Conservation (phyloP, 148 eudicot genomes). For the Camellia japonica region DNA sequence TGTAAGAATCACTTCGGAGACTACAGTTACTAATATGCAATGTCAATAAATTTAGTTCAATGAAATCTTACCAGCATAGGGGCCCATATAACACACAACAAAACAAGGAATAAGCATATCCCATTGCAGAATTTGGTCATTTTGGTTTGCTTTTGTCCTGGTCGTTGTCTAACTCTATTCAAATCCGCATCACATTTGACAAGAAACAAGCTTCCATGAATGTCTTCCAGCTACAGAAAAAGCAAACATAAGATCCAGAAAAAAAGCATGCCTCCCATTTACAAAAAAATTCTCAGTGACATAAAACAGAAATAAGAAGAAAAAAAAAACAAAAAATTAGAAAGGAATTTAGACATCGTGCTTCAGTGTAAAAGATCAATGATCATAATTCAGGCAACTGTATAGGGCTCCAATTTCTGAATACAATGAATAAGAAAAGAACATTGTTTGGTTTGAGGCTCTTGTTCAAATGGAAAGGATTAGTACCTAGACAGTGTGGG, state of each 20-base stretch:
- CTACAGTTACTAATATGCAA: background rate
- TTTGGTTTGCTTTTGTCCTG: constrained; percentile 29
- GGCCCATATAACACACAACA: constrained; percentile 28
- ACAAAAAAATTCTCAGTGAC: background rate
- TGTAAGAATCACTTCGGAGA: background rate
- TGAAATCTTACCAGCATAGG: constrained; percentile 30
- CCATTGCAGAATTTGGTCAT: constrained; percentile 34
- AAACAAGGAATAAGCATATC: constrained; percentile 25
- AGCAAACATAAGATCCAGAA: constrained; percentile 6
- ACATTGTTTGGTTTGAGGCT: too few relatives aligned
- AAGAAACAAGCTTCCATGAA: constrained; percentile 29
- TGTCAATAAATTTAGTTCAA: background rate
- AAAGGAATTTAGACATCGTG: too few relatives aligned
- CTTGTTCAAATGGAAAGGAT: too few relatives aligned
- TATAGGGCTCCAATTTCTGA: too few relatives aligned
- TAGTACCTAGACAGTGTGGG: too few relatives aligned
- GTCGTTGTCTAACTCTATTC: constrained; percentile 25
- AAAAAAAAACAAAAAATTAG: background rate
- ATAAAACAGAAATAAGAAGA: background rate
- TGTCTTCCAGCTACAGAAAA: constrained; percentile 25
- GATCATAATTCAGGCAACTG: too few relatives aligned
- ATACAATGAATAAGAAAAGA: too few relatives aligned
- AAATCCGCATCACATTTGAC: constrained; percentile 31
- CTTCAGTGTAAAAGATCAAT: too few relatives aligned
- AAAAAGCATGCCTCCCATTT: background rate